Base-by-base conservation (phyloP, 257 asterid genomes). In the Penstemon davidsonii region DNA sequence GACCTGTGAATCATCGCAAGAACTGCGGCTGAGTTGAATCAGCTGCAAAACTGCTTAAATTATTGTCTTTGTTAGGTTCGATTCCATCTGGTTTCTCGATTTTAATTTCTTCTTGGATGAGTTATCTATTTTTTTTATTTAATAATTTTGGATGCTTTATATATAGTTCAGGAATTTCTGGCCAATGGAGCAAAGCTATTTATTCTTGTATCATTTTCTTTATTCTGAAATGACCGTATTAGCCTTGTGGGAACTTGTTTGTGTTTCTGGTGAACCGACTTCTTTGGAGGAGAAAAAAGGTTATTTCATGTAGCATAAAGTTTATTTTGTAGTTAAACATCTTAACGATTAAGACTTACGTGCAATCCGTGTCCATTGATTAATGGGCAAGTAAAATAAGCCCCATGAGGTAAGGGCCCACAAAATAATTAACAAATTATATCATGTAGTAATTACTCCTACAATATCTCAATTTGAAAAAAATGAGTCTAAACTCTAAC, bases 11-110 rank as follows among this genome's bases (percentile, higher is more conserved):
- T 70, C 81, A 40, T 56, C 78, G 50, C 43, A 61, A 7, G 56
- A 75, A 67, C 70, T 56, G 76, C 90, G 82, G 73, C 94, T 80
- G 56, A 89, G 88, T 60, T 81, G 88, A 71, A 86, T 80, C 4
- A 86, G 63, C 81, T 83, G 94, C 62, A 80, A 57, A 44, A 84
- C 95, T 6, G 91, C 96, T 78, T 83, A 83, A 50, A 85, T 60
- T 72, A 85, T 95, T 19, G 65, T 80, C 66, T 86, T 69, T 4
- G 89, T 76, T 4, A 88, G 83, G 39, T 62, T 69, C 58, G 82
- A 80, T 63, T 78, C 85, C 85, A 75, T 75, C 67, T 60, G 74
- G 68, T 66, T 62, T 74, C 5, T 25, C 55, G 6, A 41, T 67
- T 61, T 57, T 64, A 55, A 19, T 50, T 45, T n/a, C 67, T 8